Evolutionary conservation across 257 asterid species (phyloP).

Genomic region (Mentha longifolia): DNA sequence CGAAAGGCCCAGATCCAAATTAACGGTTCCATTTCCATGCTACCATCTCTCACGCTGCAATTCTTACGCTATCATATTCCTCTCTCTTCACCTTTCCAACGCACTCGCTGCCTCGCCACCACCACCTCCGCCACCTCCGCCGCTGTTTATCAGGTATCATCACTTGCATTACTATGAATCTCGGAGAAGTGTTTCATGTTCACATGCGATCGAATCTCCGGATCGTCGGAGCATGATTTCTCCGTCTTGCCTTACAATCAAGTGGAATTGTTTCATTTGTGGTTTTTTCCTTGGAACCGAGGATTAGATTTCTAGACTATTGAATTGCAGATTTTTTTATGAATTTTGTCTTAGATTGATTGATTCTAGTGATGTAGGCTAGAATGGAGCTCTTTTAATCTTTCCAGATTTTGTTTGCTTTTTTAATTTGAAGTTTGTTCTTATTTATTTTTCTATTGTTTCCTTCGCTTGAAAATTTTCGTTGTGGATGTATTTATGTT

Average conservation of each 20-base stretch:
- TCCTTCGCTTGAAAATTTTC: neutral
- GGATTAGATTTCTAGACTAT: neutral
- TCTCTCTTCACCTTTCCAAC: constrained; percentile 30
- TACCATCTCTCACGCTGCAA: constrained; percentile 23
- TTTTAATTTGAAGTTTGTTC: neutral
- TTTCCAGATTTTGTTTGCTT: neutral
- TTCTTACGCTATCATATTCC: constrained; percentile 27
- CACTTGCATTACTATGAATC: neutral
- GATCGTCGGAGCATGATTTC: constrained; percentile 19
- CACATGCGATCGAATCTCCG: constrained; percentile 28
- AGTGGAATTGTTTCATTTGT: constrained; percentile 7
- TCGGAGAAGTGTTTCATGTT: constrained; percentile 1
- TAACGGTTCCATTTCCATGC: neutral
- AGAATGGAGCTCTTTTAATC: neutral
- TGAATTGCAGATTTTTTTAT: constrained; percentile 1
- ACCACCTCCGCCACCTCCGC: constrained; percentile 25
- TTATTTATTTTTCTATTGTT: neutral
- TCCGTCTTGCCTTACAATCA: neutral
- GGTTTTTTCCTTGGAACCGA: constrained; percentile 10
- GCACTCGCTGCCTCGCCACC: constrained; percentile 33
- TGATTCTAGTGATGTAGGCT: constrained; percentile 5
- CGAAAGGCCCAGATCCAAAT: constrained; percentile 22
- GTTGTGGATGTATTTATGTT: neutral
- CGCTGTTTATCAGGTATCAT: constrained; percentile 30
- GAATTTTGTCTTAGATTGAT: constrained; percentile 13